phyloP scores from a whole-genome alignment of 2,329 filamentous ascomycete species.

The Colletotrichum chrysophilum region DNA sequence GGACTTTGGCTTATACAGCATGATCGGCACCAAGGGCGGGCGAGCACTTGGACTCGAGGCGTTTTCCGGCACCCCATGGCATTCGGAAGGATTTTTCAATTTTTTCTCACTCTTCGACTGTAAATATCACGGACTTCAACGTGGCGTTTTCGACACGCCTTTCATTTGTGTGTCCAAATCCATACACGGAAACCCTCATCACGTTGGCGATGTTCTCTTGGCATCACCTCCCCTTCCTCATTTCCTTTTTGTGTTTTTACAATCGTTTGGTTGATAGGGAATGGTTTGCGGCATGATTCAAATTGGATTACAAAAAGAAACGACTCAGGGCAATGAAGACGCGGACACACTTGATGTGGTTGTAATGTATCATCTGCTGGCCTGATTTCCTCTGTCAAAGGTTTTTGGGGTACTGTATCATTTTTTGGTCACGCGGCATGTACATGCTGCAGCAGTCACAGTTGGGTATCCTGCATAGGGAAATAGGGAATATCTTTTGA shows the following conservation, averaged over 20 bases:
- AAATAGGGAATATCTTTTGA: neutral
- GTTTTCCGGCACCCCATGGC: neutral
- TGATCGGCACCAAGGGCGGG: neutral
- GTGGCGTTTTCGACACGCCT: neutral
- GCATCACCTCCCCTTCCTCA: neutral
- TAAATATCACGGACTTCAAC: neutral
- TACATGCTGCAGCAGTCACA: neutral
- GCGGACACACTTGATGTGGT: neutral
- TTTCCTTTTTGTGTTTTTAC: neutral
- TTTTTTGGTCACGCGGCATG: neutral
- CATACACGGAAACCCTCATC: neutral
- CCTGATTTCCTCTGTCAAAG: neutral
- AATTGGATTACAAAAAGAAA: neutral
- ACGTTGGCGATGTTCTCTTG: neutral
- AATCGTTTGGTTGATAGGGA: neutral
- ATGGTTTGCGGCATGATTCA: neutral
- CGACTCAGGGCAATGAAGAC: neutral
- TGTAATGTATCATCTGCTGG: neutral
- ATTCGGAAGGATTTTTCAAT: neutral
- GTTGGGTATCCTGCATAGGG: neutral
- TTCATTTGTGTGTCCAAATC: neutral
- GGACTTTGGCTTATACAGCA: neutral
- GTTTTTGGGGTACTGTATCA: neutral
- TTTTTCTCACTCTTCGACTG: neutral
- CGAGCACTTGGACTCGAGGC: neutral